These are phyloP conservation scores for Eucalyptus pumila DNA, from an alignment of 345 rosid genomes.

Conservation along the genomic window DNA sequence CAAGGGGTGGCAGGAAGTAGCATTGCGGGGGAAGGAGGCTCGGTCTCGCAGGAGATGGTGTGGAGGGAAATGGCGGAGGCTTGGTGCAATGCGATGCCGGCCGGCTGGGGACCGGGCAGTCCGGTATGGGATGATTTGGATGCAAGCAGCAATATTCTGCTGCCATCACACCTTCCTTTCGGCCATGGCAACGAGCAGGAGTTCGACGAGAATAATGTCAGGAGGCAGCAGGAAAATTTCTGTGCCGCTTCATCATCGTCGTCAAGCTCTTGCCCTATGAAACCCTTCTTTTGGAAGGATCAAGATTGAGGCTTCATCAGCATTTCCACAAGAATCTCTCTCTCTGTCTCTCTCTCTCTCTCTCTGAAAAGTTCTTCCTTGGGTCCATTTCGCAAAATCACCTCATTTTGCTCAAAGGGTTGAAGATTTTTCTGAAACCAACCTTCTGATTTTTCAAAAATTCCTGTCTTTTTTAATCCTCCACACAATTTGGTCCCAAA, in stretches of 20 bases:
- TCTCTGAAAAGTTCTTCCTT: background rate
- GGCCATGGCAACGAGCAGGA: constrained; percentile 19
- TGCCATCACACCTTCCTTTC: constrained; percentile 39
- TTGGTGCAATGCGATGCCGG: constrained; percentile 75
- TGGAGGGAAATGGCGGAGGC: constrained; percentile 79
- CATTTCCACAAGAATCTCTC: background rate
- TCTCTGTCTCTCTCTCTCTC: background rate
- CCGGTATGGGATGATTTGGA: constrained; percentile 94
- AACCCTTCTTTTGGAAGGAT: constrained; percentile 61
- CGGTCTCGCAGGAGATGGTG: constrained; percentile 24
- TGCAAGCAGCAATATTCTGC: constrained; percentile 21
- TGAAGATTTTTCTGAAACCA: background rate
- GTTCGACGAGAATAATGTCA: constrained; percentile 10
- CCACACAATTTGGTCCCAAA: background rate
- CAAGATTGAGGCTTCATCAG: constrained; percentile 9
- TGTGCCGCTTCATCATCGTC: constrained; percentile 25
- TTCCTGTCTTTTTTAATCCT: background rate
- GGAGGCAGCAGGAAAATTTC: background rate
- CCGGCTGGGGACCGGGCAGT: constrained; percentile 88
- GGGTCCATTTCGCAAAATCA: background rate
- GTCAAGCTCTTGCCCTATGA: constrained; percentile 38
- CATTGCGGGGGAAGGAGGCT: constrained; percentile 13
- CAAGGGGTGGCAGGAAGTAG: background rate
- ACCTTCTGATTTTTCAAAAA: background rate
- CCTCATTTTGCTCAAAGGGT: background rate